Evolutionary conservation across 2,329 filamentous ascomycete species (phyloP).

Genomic region (Xenoacremonium recifei): DNA sequence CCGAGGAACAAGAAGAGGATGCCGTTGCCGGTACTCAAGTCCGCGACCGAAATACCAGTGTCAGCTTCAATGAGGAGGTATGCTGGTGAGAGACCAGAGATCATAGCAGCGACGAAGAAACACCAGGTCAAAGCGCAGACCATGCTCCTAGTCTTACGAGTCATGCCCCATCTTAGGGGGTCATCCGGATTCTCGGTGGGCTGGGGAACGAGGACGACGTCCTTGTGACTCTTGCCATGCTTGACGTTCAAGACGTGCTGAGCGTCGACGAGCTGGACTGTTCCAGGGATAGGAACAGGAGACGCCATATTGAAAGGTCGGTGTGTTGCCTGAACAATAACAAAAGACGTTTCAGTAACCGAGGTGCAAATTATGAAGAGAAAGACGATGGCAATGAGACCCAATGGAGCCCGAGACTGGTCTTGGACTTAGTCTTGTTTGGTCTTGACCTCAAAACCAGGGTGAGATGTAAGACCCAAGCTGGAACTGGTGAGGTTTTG

Average conservation of each 20-base stretch:
- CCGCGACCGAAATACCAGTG: conserved; percentile 25
- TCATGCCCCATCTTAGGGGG: conserved; percentile 18
- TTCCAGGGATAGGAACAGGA: conserved; percentile 15
- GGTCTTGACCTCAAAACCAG: too few species aligned
- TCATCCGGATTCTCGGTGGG: conserved; percentile 23
- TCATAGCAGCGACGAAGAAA: conserved; percentile 22
- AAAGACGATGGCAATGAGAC: too few species aligned
- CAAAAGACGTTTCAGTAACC: too few species aligned
- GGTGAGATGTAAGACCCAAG: too few species aligned
- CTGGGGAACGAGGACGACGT: conserved; percentile 24
- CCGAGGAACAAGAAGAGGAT: conserved; percentile 20
- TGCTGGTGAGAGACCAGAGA: conserved; percentile 22
- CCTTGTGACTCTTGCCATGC: conserved; percentile 12
- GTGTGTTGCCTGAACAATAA: too few species aligned
- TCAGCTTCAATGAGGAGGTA: conserved; percentile 23
- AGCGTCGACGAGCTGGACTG: conserved; percentile 18
- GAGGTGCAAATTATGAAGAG: too few species aligned
- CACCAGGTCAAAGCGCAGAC: conserved; percentile 23
- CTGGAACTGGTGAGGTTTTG: too few species aligned
- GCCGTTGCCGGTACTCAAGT: conserved; percentile 23
- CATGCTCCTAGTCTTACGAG: conserved; percentile 20
- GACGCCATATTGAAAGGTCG: background rate
- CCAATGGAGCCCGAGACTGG: too few species aligned
- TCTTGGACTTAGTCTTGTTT: too few species aligned
- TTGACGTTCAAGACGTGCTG: conserved; percentile 15